Conservation (phyloP, 2,329 filamentous ascomycete species). For the Pyrenophora teres region DNA sequence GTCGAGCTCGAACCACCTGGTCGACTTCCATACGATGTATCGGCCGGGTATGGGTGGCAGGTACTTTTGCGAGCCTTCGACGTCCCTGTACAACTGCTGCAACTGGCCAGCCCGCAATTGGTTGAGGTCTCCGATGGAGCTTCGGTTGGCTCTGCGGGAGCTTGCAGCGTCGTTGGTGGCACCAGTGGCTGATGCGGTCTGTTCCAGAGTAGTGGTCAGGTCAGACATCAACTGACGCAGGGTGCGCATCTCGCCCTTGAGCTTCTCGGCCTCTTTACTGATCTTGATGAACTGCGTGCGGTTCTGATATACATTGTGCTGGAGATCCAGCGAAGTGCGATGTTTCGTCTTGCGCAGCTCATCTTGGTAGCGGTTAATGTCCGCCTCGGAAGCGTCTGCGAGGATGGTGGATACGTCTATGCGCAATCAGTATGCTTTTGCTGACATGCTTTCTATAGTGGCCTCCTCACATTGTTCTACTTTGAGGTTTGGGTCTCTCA, state of each 20-base stretch:
- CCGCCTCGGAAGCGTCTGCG: slow-evolving; percentile 82
- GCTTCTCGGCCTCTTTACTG: slow-evolving; percentile 96
- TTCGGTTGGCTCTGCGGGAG: slow-evolving; percentile 70
- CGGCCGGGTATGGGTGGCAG: slow-evolving; percentile 87
- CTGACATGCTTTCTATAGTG: slow-evolving; percentile 3
- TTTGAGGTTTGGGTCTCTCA: slow-evolving; percentile 78
- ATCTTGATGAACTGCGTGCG: slow-evolving; percentile 99
- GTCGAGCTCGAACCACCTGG: slow-evolving; percentile 93
- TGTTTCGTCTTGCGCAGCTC: slow-evolving; percentile 76
- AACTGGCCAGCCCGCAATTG: slow-evolving; percentile 70
- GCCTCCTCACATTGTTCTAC: slow-evolving; percentile 74
- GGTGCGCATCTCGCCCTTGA: slow-evolving; percentile 93
- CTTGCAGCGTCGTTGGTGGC: slow-evolving; percentile 45
- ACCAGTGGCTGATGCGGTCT: slow-evolving; percentile 51
- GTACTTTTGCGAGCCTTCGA: slow-evolving; percentile 98
- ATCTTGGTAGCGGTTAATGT: slow-evolving; percentile 81
- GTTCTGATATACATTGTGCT: slow-evolving; percentile 96
- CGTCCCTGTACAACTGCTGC: slow-evolving; percentile 88
- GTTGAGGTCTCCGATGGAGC: slow-evolving; percentile 78
- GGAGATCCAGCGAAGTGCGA: slow-evolving; percentile 79
- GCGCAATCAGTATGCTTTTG: slow-evolving; percentile 9
- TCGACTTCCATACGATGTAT: slow-evolving; percentile 91
- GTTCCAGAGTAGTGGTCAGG: slow-evolving; percentile 62
- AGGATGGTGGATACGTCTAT: slow-evolving; percentile 70
- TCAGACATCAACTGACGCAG: slow-evolving; percentile 91